Percentiles rank a stretch among this genome's conserved stretches.
Evolutionary conservation across 257 asterid species (phyloP).

Genomic region (Galeopsis tetrahit): DNA sequence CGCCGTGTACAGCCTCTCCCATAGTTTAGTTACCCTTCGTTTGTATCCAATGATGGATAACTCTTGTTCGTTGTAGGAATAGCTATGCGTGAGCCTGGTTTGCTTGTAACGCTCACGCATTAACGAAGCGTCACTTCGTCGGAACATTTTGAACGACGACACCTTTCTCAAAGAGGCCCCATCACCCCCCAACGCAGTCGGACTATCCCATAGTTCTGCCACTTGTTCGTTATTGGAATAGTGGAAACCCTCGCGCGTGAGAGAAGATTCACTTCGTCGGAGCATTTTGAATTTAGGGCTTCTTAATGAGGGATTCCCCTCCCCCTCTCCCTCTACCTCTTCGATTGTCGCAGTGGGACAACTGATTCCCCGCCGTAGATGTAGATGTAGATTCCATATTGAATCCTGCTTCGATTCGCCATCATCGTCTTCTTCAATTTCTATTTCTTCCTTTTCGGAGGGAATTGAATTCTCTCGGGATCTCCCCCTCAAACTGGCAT

Average conservation of each 20-base stretch:
- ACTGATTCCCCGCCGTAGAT: not conserved
- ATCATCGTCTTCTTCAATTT: not conserved
- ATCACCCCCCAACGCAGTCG: not conserved
- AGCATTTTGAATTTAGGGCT: not conserved
- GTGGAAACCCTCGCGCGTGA: not conserved
- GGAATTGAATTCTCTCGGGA: not conserved
- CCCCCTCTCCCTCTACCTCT: too few species aligned
- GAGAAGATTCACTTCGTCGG: not conserved
- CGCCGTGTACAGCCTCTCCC: not conserved
- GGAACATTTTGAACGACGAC: not conserved
- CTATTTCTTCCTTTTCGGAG: too few species aligned
- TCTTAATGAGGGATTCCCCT: too few species aligned
- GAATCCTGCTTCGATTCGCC: not conserved
- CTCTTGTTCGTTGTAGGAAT: conserved; percentile 28
- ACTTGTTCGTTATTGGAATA: not conserved
- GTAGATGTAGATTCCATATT: too few species aligned
- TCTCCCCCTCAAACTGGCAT: not conserved
- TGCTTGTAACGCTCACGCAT: not conserved
- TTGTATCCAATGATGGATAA: conserved; percentile 29
- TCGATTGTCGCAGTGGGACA: not conserved
- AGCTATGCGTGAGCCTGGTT: conserved; percentile 26
- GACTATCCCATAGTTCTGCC: not conserved
- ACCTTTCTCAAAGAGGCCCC: not conserved
- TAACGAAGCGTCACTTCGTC: conserved; percentile 5
- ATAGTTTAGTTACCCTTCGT: not conserved